phyloP scores from a whole-genome alignment of 345 rosid genomes.

The Eucalyptus caleyi region DNA sequence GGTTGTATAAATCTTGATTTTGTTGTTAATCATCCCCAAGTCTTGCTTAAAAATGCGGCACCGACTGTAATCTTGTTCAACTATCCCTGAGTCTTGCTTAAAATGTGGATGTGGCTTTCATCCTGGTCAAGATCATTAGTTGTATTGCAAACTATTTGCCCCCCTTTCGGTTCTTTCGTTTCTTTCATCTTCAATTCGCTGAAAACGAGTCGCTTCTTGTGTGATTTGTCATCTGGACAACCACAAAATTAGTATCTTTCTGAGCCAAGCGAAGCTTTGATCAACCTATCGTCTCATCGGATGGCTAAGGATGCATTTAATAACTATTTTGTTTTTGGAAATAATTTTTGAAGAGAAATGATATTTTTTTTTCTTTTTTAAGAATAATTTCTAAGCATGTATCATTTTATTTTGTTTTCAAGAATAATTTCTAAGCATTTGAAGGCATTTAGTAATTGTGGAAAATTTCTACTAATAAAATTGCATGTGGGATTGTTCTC shows the following conservation, averaged over 20 bases:
- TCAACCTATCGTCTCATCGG: neutral
- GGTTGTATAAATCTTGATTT: neutral
- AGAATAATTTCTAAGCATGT: too few relatives aligned
- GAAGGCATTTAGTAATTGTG: fast-evolving
- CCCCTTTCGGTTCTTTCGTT: neutral
- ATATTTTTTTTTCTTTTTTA: too few relatives aligned
- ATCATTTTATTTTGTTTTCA: fast-evolving
- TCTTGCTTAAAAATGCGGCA: neutral
- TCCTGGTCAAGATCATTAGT: neutral
- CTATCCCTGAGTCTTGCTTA: neutral
- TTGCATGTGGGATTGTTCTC: fast-evolving
- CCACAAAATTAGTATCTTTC: neutral
- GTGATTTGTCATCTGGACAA: neutral
- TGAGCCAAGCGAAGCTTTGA: neutral
- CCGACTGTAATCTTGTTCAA: neutral
- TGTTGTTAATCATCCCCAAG: neutral
- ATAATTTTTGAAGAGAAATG: too few relatives aligned
- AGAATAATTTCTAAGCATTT: too few relatives aligned
- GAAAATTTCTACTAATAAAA: too few relatives aligned
- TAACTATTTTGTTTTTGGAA: fast-evolving
- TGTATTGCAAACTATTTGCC: neutral
- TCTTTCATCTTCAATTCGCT: neutral
- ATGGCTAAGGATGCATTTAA: neutral
- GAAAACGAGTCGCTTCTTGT: neutral
- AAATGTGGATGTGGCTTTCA: neutral